These are phyloP conservation scores for Albatrellus sp. DNA, from an alignment of 1,284 basidiomycete genomes.

Conservation along the genomic window DNA sequence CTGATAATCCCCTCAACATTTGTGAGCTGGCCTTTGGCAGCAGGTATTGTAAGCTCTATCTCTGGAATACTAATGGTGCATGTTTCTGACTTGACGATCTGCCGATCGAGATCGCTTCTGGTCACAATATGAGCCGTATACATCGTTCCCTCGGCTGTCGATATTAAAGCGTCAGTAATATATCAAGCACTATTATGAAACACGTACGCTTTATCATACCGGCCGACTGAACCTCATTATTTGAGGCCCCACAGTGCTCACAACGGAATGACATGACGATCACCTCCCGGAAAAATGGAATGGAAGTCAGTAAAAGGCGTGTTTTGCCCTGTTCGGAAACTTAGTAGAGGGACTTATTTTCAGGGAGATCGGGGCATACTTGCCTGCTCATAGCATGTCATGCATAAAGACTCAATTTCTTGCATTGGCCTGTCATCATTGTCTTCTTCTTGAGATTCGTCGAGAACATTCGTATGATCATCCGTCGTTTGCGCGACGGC, in stretches of 20 bases:
- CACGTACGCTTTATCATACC: constrained; percentile 74
- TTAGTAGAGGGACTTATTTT: constrained; percentile 13
- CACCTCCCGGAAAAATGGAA: constrained; percentile 94
- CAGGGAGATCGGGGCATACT: constrained; percentile 14
- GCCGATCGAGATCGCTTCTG: constrained; percentile 79
- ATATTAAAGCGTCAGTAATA: not conserved
- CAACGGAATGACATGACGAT: constrained; percentile 96
- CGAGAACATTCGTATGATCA: constrained; percentile 8
- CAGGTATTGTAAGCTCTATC: constrained; percentile 84
- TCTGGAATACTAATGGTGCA: constrained; percentile 83
- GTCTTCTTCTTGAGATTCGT: constrained; percentile 14
- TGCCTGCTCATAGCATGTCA: constrained; percentile 86
- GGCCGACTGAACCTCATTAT: constrained; percentile 94
- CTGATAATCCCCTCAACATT: constrained; percentile 91
- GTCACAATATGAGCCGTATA: constrained; percentile 79
- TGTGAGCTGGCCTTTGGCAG: constrained; percentile 83
- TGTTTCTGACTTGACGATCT: constrained; percentile 83
- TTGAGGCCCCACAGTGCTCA: constrained; percentile 81
- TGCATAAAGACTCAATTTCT: constrained; percentile 87
- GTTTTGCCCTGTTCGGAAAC: constrained; percentile 62
- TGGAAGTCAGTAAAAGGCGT: constrained; percentile 83
- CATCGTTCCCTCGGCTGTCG: constrained; percentile 46
- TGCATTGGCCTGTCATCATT: constrained; percentile 59
- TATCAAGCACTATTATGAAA: not conserved
- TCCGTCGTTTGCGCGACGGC: constrained; percentile 28